Evolutionary conservation across 2,329 filamentous ascomycete genomes (phyloP).

Genomic region (Xylaria hypoxylon): DNA sequence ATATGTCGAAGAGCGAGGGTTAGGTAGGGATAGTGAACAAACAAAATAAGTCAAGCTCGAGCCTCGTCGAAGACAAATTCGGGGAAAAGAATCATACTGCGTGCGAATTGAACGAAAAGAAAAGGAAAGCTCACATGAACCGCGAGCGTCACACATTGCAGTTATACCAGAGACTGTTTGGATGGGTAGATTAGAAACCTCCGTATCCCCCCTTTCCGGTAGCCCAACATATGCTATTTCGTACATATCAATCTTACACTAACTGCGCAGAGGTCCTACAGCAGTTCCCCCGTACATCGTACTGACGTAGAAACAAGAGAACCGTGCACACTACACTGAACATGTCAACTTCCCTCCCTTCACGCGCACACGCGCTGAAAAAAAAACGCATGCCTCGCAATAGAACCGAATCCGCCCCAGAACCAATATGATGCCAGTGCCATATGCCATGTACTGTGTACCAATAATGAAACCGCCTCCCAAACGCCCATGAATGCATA

Average conservation of each 20-base stretch:
- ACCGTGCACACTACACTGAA: neutral
- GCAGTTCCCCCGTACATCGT: neutral
- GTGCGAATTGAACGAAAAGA: neutral
- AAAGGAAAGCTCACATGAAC: neutral
- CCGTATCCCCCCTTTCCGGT: constrained; percentile 6
- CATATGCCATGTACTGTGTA: constrained; percentile 30
- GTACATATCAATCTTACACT: constrained; percentile 35
- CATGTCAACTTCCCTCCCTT: neutral
- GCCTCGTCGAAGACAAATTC: neutral
- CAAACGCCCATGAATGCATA: constrained; percentile 36
- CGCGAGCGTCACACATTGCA: neutral
- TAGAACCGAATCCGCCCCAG: neutral
- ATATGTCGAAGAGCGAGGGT: neutral
- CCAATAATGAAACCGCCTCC: constrained; percentile 23
- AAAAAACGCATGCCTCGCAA: constrained; percentile 4
- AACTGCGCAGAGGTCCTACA: constrained; percentile 7
- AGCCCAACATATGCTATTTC: constrained; percentile 9
- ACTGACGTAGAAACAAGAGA: neutral
- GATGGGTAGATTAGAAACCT: neutral
- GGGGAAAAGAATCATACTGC: neutral
- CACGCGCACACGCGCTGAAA: neutral
- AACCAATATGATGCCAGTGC: constrained; percentile 19
- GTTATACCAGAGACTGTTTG: neutral
- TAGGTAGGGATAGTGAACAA: no score
- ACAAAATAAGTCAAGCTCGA: no score